phyloP scores from a whole-genome alignment of 345 rosid genomes.

The Psidium friedrichsthalianum region DNA sequence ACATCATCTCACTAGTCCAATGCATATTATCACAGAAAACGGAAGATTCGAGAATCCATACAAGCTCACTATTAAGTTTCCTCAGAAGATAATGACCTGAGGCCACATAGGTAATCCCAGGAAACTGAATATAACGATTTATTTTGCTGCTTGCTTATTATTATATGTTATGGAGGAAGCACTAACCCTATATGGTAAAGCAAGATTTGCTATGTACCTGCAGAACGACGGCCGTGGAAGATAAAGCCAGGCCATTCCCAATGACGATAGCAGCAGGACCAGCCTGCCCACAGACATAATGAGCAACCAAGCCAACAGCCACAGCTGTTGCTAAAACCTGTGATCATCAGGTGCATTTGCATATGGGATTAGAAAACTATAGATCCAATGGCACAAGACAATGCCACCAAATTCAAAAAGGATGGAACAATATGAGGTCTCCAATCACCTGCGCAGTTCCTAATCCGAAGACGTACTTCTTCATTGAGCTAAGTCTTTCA shows the following conservation, averaged over 20 bases:
- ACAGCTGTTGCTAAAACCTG: slow-evolving; percentile 95
- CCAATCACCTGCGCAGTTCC: slow-evolving; percentile 84
- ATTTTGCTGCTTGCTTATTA: neutral
- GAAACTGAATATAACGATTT: neutral
- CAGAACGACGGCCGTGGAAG: slow-evolving; percentile 97
- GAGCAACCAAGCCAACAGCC: slow-evolving; percentile 70
- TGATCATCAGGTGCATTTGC: slow-evolving; percentile 9
- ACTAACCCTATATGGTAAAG: neutral
- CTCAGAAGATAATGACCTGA: neutral
- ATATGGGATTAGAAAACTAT: slow-evolving; percentile 2
- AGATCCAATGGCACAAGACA: neutral
- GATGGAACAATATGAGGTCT: slow-evolving; percentile 4
- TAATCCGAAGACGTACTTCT: slow-evolving; percentile 96
- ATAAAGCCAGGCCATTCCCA: slow-evolving; percentile 94
- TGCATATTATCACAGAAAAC: neutral
- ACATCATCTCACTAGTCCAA: neutral
- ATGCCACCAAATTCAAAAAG: neutral
- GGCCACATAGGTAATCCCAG: neutral
- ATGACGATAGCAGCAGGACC: slow-evolving; percentile 96
- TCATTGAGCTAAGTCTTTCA: slow-evolving; percentile 99
- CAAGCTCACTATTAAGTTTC: neutral
- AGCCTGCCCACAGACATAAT: slow-evolving; percentile 65
- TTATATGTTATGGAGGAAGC: neutral
- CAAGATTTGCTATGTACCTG: slow-evolving; percentile 37
- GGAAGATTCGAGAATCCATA: neutral